Base-by-base conservation (phyloP, 2,329 filamentous ascomycete species). In the Aspergillus sp. region DNA sequence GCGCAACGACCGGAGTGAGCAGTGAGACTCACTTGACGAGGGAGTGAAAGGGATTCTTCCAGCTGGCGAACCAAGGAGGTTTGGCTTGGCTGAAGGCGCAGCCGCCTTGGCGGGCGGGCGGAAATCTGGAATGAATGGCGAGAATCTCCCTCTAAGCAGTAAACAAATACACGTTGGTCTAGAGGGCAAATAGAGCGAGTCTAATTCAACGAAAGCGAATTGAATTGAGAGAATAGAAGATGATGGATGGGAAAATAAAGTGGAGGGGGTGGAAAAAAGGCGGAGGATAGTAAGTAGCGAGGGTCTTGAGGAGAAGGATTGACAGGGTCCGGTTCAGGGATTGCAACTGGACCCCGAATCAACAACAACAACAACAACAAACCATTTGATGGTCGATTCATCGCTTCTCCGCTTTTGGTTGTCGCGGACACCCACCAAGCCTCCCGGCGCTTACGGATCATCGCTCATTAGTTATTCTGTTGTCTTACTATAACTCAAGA, bases 91-190 rank as follows among this genome's bases (percentile, higher is more conserved):
- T 15, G 36, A 54, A 30, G 60, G 57, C 60, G 60, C 52, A 62
- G 60, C 30, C 21, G 60, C 25, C 60, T 62, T 62, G 60, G 60
- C 58, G 48, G 51, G 51, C 41, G 53, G 57, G 19, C 36, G 47
- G 36, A 30, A 36, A 13, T 28, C 25, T 9, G 28, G 38, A 50
- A 58, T n/a, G 50, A 28, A 58, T 15, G 57, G 21, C 50, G 28
- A 21, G 41, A 45, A 45, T 45, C 41, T 21, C 41, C 32, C 32
- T 36, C 32, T 12, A 12, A 13, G 4, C 4, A 36, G 32, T 36
- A 36, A 36, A 36, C 32, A 36, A 36, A 36, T 36, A 36, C 32
- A 13, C 32, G 32, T 36, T 12, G 30, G 3, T 12, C 9, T 10
- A 32, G 30, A 36, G 10, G 32, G 32, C 1, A 36, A 36, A 1